These are phyloP conservation scores for Schwanniomyces pseudopolymorphus DNA, from an alignment of 805 yeast genomes.

Conservation along the genomic window DNA sequence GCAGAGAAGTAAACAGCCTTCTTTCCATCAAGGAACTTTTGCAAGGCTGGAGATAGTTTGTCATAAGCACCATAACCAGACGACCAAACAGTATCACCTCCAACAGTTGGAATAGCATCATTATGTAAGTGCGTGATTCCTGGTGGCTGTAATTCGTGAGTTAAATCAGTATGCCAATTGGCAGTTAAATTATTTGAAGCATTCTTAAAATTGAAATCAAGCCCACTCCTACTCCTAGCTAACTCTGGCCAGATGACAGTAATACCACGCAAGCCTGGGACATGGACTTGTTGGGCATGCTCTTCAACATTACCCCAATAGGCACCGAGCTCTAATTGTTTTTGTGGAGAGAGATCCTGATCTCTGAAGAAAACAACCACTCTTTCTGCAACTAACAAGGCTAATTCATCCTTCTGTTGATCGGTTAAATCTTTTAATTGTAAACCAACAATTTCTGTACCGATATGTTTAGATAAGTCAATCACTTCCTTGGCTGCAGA, in stretches of 20 bases:
- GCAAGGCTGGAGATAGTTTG: slow-evolving; percentile 45
- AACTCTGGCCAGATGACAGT: slow-evolving; percentile 44
- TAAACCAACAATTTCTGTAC: slow-evolving; percentile 30
- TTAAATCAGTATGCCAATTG: slow-evolving; percentile 38
- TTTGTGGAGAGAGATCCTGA: slow-evolving; percentile 32
- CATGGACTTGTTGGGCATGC: slow-evolving; percentile 27
- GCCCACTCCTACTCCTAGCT: slow-evolving; percentile 18
- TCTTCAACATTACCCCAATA: slow-evolving; percentile 31
- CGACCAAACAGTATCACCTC: slow-evolving; percentile 60
- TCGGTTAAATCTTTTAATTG: slow-evolving; percentile 26
- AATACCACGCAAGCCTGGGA: slow-evolving; percentile 30
- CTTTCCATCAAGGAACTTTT: slow-evolving; percentile 53
- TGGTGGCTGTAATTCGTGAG: slow-evolving; percentile 36
- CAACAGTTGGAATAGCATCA: slow-evolving; percentile 44
- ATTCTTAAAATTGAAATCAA: slow-evolving; percentile 27
- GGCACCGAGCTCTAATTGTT: slow-evolving; percentile 26
- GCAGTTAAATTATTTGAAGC: slow-evolving; percentile 19
- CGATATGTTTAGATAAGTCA: slow-evolving; percentile 24
- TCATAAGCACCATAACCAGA: slow-evolving; percentile 62
- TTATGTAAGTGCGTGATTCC: slow-evolving; percentile 39
- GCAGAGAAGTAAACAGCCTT: slow-evolving; percentile 44
- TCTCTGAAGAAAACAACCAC: slow-evolving; percentile 31
- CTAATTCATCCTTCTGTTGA: slow-evolving; percentile 29
- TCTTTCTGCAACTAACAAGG: slow-evolving; percentile 28
- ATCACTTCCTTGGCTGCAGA: slow-evolving; percentile 29